Percentiles rank a stretch among this genome's conserved stretches.
Evolutionary conservation across 139 green algal genomes (phyloP).

Genomic region (Limnomonas spitsbergensis): DNA sequence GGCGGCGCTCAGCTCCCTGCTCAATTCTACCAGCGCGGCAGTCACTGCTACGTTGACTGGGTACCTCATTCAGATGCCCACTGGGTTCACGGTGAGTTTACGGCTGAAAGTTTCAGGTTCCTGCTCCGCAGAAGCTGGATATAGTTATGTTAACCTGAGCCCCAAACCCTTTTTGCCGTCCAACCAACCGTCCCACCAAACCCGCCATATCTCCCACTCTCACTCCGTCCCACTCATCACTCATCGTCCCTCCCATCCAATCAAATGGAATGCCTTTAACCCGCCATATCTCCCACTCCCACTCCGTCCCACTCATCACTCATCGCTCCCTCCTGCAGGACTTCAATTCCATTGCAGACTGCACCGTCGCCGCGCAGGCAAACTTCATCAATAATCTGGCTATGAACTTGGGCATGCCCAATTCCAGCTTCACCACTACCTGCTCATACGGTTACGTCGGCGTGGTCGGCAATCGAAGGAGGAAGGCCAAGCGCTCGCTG

Average conservation of each 20-base stretch:
- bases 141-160: background rate
- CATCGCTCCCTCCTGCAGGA: constrained; percentile 11
- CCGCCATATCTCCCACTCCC: background rate
- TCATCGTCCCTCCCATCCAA: too few relatives aligned
- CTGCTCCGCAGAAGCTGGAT: background rate
- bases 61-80: constrained; percentile 16
- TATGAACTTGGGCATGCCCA: background rate
- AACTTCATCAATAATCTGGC: background rate
- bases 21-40: background rate
- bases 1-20: background rate
- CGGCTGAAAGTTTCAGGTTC: background rate
- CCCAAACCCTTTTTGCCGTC: background rate
- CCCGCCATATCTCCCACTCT: background rate
- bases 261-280: too few relatives aligned
- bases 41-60: background rate
- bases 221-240: background rate
- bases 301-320: background rate
- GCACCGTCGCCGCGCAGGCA: background rate
- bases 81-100: constrained; percentile 8
- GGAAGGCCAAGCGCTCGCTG: background rate
- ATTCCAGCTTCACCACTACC: background rate
- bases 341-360: constrained; percentile 9
- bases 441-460: constrained; percentile 13
- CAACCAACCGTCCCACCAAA: too few relatives aligned
- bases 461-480: constrained; percentile 3